Evolutionary conservation across 2,329 filamentous ascomycete species (phyloP), one percentile per base, ranked within the genome.

Genomic region (Trichoderma koningiopsis): DNA sequence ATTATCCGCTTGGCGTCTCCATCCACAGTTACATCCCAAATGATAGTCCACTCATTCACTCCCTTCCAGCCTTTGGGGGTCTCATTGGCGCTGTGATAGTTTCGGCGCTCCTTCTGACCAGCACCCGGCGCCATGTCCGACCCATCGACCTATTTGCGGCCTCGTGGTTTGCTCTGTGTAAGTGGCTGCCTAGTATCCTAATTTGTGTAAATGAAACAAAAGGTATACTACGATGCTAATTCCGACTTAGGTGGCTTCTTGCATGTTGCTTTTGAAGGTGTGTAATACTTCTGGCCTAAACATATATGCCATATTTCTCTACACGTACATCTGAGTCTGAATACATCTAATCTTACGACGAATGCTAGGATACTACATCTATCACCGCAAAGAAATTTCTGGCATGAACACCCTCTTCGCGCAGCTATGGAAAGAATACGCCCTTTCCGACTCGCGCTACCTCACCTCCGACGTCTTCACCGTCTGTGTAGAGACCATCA

Each of bases 381-480:
- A 87, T 72, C 88, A 94, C 77, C 91, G 92, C 77, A 80, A 83
- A 27, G 82, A 81, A 29, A 85, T 97, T 77, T 88, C 89, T 0
- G 83, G 86, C 13, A 88, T 88, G 70, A 90, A 93, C 77, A 89
- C 90, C 67, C 81, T 96, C 8, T 91, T 94, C 68, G 92, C 91
- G 3, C 93, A 97, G 82, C 83, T 97, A 56, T 97, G 94, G 94
- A 97, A 97, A 77, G 94, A 97, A 80, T 97, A 97, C 78, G 86
- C 92, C 3, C 85, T 94, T 40, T 94, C 92, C 2, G 94, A 97
- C 81, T 96, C 93, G 67, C 87, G 94, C 55, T 97, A 97, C 76
- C 83, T 97, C 74, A 94, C 91, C 2, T 89, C 89, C 22, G 92
- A 96, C 76, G 86, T 90, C 1, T 94, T 97, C 75, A 93, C 96